Percentiles rank a stretch among this genome's conserved stretches.
These are phyloP conservation scores for Telopea speciosissima DNA, from an alignment of 177 flowering plant genomes.

Conservation along the genomic window DNA sequence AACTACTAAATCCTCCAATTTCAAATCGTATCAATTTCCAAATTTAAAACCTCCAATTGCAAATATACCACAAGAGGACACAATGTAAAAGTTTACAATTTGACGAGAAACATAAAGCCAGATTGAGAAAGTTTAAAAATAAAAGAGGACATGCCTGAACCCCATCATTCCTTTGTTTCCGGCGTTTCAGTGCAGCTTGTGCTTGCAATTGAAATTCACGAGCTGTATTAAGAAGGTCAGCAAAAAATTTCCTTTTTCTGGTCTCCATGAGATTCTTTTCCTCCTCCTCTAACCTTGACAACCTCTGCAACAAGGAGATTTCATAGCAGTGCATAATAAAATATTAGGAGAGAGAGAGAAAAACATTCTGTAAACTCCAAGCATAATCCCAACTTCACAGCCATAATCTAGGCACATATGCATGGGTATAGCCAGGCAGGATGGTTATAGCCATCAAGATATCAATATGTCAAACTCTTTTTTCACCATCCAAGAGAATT, in stretches of 20 bases:
- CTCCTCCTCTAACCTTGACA: slow-evolving; percentile 81
- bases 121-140: neutral
- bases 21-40: slow-evolving; percentile 3
- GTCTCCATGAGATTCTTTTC: slow-evolving; percentile 75
- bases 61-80: neutral
- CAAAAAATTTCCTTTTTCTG: slow-evolving; percentile 80
- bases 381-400: neutral
- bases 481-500: neutral
- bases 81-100: neutral
- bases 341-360: neutral
- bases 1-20: neutral
- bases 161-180: slow-evolving; percentile 91
- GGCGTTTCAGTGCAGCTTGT: slow-evolving; percentile 75
- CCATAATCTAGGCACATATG: slow-evolving; percentile 1
- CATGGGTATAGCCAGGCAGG: neutral
- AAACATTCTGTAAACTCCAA: neutral
- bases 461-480: neutral
- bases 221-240: slow-evolving; percentile 75
- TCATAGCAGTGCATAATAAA: slow-evolving; percentile 3
- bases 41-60: neutral
- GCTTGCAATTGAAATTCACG: slow-evolving; percentile 87
- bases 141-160: slow-evolving; percentile 48
- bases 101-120: neutral
- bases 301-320: slow-evolving; percentile 48
- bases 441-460: neutral